Conservation (phyloP, 345 rosid species). For the Arabis hirsuta region DNA sequence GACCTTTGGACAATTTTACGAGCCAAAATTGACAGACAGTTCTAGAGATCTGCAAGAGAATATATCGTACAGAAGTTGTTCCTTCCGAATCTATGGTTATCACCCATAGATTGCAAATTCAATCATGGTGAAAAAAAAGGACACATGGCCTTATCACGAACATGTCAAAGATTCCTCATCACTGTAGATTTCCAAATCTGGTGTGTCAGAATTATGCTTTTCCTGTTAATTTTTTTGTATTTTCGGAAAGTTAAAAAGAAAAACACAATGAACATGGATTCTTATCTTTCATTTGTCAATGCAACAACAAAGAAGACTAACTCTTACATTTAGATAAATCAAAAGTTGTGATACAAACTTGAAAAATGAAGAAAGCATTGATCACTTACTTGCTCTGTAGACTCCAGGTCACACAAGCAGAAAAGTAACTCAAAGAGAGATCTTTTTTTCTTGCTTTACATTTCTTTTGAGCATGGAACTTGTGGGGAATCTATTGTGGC, state of each 20-base stretch:
- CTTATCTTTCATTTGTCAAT: slow-evolving; percentile 17
- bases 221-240: neutral
- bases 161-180: slow-evolving; percentile 31
- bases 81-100: slow-evolving; percentile 37
- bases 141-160: slow-evolving; percentile 46
- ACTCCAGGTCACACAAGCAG: slow-evolving; percentile 36
- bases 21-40: slow-evolving; percentile 31
- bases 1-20: slow-evolving; percentile 38
- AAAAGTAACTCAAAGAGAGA: slow-evolving; percentile 23
- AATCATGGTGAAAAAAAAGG: slow-evolving; percentile 27
- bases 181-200: slow-evolving; percentile 37
- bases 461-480: slow-evolving; percentile 40
- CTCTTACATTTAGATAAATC: slow-evolving; percentile 13
- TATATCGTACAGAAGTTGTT: slow-evolving; percentile 28
- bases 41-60: slow-evolving; percentile 13
- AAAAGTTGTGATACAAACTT: neutral
- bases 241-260: neutral
- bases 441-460: slow-evolving; percentile 33
- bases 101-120: slow-evolving; percentile 28
- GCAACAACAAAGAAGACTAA: slow-evolving; percentile 23
- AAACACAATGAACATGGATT: slow-evolving; percentile 19
- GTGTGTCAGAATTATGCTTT: slow-evolving; percentile 36
- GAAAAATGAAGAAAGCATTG: slow-evolving; percentile 28
- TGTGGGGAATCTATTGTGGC: slow-evolving; percentile 44
- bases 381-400: slow-evolving; percentile 36